Base-by-base conservation (phyloP, 2,329 filamentous ascomycete species). In the Trichoderma asperellum region DNA sequence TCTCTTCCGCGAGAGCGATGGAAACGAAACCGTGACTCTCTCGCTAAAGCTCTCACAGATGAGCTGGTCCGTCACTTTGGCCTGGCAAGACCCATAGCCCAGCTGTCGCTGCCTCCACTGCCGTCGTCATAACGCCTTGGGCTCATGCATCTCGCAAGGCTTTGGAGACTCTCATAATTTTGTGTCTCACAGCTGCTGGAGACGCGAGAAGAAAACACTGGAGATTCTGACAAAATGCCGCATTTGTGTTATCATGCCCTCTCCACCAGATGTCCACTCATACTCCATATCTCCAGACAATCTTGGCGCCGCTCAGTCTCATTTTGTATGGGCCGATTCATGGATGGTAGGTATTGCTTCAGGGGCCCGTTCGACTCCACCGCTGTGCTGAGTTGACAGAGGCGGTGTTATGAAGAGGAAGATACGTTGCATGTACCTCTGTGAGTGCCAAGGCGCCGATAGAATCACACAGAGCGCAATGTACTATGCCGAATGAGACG, bases 181-280 rank as follows among this genome's bases (percentile, higher is more conserved):
- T 68, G 5, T 27, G 55, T 16, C 24, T 14, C 37, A 43, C 16
- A 29, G 21, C 34, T 18, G 66, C 73, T 74, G 74, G 73, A 74
- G 72, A 73, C 73, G 73, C 71, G 72, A 73, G 73, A 74, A 74
- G 53, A 69, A 73, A 75, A 73, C 49, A 74, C 73, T 77, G 72
- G 75, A 73, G n/a, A 70, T 70, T 66, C 49, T 65, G 74, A 73
- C 72, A 75, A 75, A 77, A 78, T 78, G 72, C 73, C 76, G 75
- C 76, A 76, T 70, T 56, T 68, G 70, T 68, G 72, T 76, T 75
- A 76, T 77, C 73, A 72, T 68, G 71, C 57, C 55, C 71, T 73
- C 70, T 73, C 74, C 73, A 73, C 75, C 69, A 56, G n/a, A 53
- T 58, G 43, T 68, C 73, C 73, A 74, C 74, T 71, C 67, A 18